Percentiles rank a stretch among this genome's conserved stretches.
phyloP scores from a whole-genome alignment of 2,329 filamentous ascomycete genomes.

The Neoascochyta sp. region DNA sequence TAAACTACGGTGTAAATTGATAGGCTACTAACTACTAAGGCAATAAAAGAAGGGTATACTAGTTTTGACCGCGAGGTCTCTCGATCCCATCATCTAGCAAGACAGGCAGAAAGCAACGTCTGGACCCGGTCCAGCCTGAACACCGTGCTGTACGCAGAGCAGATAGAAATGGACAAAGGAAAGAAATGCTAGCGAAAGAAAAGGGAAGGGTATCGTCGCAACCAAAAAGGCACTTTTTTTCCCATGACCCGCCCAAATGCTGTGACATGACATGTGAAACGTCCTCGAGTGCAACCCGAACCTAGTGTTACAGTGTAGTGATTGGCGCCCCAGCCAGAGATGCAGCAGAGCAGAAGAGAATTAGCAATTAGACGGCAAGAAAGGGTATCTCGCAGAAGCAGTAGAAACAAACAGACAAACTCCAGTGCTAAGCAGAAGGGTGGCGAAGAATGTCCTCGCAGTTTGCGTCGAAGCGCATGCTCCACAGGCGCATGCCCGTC shows the following conservation, averaged over 20 bases:
- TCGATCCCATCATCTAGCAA: constrained; percentile 10
- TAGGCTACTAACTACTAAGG: too few relatives aligned
- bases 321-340: too few relatives aligned
- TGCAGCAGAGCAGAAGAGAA: constrained; percentile 34
- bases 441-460: constrained; percentile 79
- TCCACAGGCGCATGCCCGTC: constrained; percentile 83
- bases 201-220: constrained; percentile 35
- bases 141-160: constrained; percentile 14
- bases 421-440: constrained; percentile 41
- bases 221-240: constrained; percentile 36
- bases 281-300: constrained; percentile 17
- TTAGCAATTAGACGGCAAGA: constrained; percentile 37
- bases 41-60: constrained; percentile 9
- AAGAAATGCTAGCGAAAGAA: constrained; percentile 10
- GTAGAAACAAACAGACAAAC: constrained; percentile 24
- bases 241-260: constrained; percentile 37
- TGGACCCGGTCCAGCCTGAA: constrained; percentile 24
- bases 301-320: constrained; percentile 36
- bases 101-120: constrained; percentile 13
- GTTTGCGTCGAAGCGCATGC: constrained; percentile 91
- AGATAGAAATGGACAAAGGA: constrained; percentile 15
- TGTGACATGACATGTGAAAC: too few relatives aligned
- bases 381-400: constrained; percentile 41
- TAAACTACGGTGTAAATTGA: too few relatives aligned
- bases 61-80: constrained; percentile 16